Conservation (phyloP, 305 asterid genomes). For the Petunia hybrid region DNA sequence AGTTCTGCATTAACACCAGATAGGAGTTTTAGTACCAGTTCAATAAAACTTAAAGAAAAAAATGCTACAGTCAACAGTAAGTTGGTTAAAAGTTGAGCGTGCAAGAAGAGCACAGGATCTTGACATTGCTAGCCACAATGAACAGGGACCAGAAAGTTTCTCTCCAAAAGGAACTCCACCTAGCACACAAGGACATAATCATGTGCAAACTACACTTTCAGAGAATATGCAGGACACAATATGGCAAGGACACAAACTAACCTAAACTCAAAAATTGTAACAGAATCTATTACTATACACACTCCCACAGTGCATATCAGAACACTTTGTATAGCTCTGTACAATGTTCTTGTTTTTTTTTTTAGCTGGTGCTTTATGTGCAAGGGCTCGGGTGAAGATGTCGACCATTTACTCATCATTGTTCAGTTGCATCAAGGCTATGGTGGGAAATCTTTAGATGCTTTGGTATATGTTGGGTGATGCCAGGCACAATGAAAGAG, state of each 20-base stretch:
- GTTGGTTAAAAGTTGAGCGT: not conserved
- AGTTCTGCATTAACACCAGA: slow-evolving; percentile 72
- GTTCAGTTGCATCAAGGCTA: too few relatives aligned
- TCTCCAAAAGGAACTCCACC: not conserved
- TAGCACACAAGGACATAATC: slow-evolving; percentile 1
- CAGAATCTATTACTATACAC: too few relatives aligned
- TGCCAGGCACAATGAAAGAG: too few relatives aligned
- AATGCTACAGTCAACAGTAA: not conserved
- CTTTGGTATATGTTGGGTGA: too few relatives aligned
- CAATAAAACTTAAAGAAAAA: slow-evolving; percentile 26
- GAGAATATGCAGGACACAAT: not conserved
- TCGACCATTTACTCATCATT: too few relatives aligned
- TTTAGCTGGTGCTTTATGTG: too few relatives aligned
- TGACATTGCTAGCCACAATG: not conserved
- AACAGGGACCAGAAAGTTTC: not conserved
- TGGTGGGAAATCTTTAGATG: too few relatives aligned
- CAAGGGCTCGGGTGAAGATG: too few relatives aligned
- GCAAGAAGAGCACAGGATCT: not conserved
- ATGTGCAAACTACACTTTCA: not conserved
- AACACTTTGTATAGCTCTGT: too few relatives aligned
- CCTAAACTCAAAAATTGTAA: slow-evolving; percentile 5
- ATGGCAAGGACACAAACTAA: not conserved
- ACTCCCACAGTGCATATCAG: too few relatives aligned
- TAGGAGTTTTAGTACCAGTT: slow-evolving; percentile 23
- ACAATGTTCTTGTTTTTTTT: too few relatives aligned